Conservation (phyloP, 108 stramenopile genomes). For the Discostella pseudostelligera region DNA sequence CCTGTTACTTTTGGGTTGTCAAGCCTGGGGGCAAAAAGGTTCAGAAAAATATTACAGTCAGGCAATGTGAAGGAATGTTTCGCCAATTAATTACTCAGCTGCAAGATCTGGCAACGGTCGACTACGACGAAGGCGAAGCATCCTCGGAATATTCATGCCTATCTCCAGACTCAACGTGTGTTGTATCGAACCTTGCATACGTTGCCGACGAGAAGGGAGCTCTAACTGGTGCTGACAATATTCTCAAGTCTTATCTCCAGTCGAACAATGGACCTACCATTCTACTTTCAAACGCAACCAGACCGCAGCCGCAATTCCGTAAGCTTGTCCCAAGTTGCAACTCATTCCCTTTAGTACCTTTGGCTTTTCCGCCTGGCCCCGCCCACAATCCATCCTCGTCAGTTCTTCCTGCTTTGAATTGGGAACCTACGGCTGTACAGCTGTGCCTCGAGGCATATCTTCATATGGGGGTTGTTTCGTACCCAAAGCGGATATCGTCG, state of each 20-base stretch:
- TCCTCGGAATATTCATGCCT: slow-evolving; percentile 72
- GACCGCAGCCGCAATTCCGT: slow-evolving; percentile 55
- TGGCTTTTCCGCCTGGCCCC: slow-evolving; percentile 84
- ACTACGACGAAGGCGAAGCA: slow-evolving; percentile 44
- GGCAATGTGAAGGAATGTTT: slow-evolving; percentile 72
- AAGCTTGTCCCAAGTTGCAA: slow-evolving; percentile 71
- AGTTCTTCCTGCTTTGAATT: slow-evolving; percentile 84
- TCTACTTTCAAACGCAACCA: slow-evolving; percentile 69
- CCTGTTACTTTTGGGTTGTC: slow-evolving; percentile 77
- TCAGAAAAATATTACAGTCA: slow-evolving; percentile 59
- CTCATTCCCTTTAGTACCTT: slow-evolving; percentile 79
- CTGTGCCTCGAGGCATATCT: slow-evolving; percentile 76
- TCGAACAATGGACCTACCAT: slow-evolving; percentile 87
- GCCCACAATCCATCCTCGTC: slow-evolving; percentile 79
- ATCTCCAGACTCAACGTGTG: slow-evolving; percentile 48
- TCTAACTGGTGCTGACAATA: slow-evolving; percentile 68
- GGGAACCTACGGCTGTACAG: slow-evolving; percentile 89
- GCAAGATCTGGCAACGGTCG: slow-evolving; percentile 37
- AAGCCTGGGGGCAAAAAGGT: slow-evolving; percentile 66
- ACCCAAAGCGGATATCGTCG: slow-evolving; percentile 73
- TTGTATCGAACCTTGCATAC: slow-evolving; percentile 57
- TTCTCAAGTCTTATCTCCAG: slow-evolving; percentile 63
- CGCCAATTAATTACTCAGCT: slow-evolving; percentile 65
- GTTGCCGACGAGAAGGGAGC: slow-evolving; percentile 64
- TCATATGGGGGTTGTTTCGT: slow-evolving; percentile 80